Conservation (phyloP, 345 rosid genomes). For the Nephelium lappaceum region DNA sequence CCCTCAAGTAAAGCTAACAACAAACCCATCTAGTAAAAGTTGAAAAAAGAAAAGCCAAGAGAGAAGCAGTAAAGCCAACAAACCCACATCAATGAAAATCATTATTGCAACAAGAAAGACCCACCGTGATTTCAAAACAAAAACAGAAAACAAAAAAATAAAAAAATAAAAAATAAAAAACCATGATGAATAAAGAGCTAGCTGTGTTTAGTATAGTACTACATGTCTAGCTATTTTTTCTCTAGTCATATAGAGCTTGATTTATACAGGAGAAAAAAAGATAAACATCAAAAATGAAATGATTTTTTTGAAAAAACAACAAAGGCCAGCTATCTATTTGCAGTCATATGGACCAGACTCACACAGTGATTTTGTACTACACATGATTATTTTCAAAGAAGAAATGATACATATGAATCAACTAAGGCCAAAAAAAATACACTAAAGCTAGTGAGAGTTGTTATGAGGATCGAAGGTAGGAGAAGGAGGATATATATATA, state of each 20-base stretch:
- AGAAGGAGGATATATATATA: slow-evolving; percentile 5
- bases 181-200: background rate
- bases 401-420: background rate
- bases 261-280: background rate
- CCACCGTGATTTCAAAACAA: slow-evolving; percentile 12
- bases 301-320: background rate
- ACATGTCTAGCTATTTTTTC: background rate
- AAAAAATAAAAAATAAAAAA: too few relatives aligned
- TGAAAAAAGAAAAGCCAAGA: background rate
- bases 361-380: background rate
- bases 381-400: background rate
- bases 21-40: slow-evolving; percentile 9
- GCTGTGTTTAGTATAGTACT: background rate
- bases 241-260: background rate
- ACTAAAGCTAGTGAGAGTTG: slow-evolving; percentile 1
- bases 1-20: background rate
- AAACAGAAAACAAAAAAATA: background rate
- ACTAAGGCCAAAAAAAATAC: too few relatives aligned
- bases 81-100: slow-evolving; percentile 21
- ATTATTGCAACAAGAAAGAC: slow-evolving; percentile 11
- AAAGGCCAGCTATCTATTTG: background rate
- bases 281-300: background rate
- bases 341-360: background rate
- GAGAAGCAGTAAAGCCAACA: slow-evolving; percentile 15
- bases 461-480: background rate